phyloP scores from a whole-genome alignment of 495 filamentous ascomycete species.

The Aspergillus saccharolyticus region DNA sequence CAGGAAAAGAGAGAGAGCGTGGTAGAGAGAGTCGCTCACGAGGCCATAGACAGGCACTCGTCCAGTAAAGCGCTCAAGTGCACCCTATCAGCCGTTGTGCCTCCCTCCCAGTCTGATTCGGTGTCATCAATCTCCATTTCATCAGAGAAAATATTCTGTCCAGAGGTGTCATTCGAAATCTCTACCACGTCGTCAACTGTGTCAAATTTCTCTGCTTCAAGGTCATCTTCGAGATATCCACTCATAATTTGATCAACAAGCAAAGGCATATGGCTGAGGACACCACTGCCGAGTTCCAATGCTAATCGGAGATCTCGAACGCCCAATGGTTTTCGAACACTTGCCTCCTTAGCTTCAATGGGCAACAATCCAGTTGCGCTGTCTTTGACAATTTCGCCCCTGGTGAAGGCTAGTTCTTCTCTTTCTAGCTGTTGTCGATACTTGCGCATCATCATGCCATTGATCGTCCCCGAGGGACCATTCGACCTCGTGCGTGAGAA shows the following conservation, averaged over 20 bases:
- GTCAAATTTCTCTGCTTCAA: slow-evolving; percentile 54
- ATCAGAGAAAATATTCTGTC: slow-evolving; percentile 32
- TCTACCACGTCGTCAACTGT: slow-evolving; percentile 31
- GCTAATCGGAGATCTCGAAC: slow-evolving; percentile 76
- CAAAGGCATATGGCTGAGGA: slow-evolving; percentile 71
- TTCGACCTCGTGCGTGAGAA: slow-evolving; percentile 77
- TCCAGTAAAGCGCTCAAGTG: slow-evolving; percentile 69
- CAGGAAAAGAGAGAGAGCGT: slow-evolving; percentile 11
- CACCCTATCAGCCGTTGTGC: slow-evolving; percentile 52
- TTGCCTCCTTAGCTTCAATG: slow-evolving; percentile 65
- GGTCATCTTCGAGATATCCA: slow-evolving; percentile 69
- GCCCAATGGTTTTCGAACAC: slow-evolving; percentile 59
- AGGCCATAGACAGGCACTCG: slow-evolving; percentile 47
- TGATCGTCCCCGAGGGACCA: slow-evolving; percentile 62
- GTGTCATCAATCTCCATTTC: slow-evolving; percentile 62
- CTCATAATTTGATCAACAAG: slow-evolving; percentile 66
- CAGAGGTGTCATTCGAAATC: slow-evolving; percentile 34
- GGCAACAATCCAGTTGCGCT: slow-evolving; percentile 64
- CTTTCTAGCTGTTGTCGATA: slow-evolving; percentile 66
- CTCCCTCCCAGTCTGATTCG: slow-evolving; percentile 72
- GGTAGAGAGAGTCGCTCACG: slow-evolving; percentile 28
- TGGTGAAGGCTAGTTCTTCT: slow-evolving; percentile 63
- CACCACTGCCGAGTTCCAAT: slow-evolving; percentile 66
- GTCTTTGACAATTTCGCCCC: slow-evolving; percentile 65
- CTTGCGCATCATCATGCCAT: slow-evolving; percentile 71